These are phyloP conservation scores for Puccinia coronata DNA, from an alignment of 1,284 basidiomycete genomes.

Conservation along the genomic window DNA sequence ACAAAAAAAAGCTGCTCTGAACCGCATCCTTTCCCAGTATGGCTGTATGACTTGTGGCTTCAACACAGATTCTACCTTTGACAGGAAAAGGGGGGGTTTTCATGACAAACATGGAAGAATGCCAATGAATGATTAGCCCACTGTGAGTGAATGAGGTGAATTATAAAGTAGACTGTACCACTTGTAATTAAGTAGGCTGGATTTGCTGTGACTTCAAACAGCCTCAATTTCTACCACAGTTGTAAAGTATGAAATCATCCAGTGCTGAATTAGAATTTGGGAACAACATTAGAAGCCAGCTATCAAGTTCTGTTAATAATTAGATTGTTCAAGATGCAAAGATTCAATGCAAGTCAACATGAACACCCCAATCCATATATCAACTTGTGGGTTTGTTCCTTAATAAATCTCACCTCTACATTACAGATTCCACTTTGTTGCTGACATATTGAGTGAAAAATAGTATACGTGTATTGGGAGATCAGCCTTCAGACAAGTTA, in stretches of 20 bases:
- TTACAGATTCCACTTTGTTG: background rate
- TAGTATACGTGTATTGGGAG: slow-evolving; percentile 35
- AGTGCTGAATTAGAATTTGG: background rate
- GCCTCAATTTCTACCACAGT: background rate
- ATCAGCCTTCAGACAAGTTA: slow-evolving; percentile 10
- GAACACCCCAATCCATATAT: slow-evolving; percentile 45
- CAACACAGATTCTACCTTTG: too few species aligned
- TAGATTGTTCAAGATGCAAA: background rate
- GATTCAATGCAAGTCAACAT: slow-evolving; percentile 26
- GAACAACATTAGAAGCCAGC: background rate
- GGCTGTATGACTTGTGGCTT: too few species aligned
- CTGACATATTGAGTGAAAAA: background rate
- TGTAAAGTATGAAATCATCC: background rate
- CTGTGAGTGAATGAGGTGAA: too few species aligned
- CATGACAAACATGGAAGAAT: too few species aligned
- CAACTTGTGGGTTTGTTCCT: slow-evolving; percentile 22
- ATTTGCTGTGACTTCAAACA: background rate
- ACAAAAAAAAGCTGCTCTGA: too few species aligned
- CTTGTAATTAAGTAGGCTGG: background rate
- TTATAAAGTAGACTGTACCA: too few species aligned
- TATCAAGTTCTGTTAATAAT: background rate
- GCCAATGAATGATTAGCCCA: too few species aligned
- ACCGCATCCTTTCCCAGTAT: too few species aligned
- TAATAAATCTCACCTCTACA: background rate
- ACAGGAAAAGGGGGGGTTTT: too few species aligned